A percentile compares a stretch with the other conserved stretches of the same genome.
Conservation (phyloP, 2,329 filamentous ascomycete species). For the Xylariaceae sp. region DNA sequence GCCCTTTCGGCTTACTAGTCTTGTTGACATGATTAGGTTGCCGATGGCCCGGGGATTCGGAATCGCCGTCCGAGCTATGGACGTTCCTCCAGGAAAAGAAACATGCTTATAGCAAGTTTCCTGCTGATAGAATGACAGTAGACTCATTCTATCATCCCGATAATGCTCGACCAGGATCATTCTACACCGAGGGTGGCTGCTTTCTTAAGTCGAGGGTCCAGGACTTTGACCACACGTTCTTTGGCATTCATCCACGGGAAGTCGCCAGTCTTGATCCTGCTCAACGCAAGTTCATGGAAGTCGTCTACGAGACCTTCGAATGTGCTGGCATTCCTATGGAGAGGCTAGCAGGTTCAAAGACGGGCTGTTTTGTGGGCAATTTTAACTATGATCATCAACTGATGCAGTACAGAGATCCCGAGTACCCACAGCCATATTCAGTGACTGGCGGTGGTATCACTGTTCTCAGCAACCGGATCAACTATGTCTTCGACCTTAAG, state of each 20-base stretch:
- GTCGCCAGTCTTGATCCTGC: constrained; percentile 11
- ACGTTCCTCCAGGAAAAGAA: background rate
- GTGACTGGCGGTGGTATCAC: constrained; percentile 17
- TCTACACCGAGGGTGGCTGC: constrained; percentile 8
- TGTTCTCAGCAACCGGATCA: constrained; percentile 36
- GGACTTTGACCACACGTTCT: constrained; percentile 14
- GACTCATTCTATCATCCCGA: constrained; percentile 16
- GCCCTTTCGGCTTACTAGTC: background rate
- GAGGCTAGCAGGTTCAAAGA: constrained; percentile 25
- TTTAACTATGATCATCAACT: constrained; percentile 35
- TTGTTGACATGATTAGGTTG: too few relatives aligned
- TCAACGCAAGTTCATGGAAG: constrained; percentile 14
- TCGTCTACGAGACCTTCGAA: constrained; percentile 14
- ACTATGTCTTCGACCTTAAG: constrained; percentile 40
- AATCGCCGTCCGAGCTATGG: constrained; percentile 12
- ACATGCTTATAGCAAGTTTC: constrained; percentile 11
- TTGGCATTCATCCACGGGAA: constrained; percentile 12
- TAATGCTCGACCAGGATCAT: constrained; percentile 4
- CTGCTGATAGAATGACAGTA: background rate
- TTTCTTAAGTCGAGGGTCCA: constrained; percentile 1
- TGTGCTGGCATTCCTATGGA: constrained; percentile 10
- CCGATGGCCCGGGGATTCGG: constrained; percentile 10
- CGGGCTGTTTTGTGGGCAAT: constrained; percentile 41
- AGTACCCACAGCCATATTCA: constrained; percentile 24
- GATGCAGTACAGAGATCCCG: constrained; percentile 28